Base-by-base conservation (phyloP, 257 asterid genomes). In the Salvia rosmarinus region DNA sequence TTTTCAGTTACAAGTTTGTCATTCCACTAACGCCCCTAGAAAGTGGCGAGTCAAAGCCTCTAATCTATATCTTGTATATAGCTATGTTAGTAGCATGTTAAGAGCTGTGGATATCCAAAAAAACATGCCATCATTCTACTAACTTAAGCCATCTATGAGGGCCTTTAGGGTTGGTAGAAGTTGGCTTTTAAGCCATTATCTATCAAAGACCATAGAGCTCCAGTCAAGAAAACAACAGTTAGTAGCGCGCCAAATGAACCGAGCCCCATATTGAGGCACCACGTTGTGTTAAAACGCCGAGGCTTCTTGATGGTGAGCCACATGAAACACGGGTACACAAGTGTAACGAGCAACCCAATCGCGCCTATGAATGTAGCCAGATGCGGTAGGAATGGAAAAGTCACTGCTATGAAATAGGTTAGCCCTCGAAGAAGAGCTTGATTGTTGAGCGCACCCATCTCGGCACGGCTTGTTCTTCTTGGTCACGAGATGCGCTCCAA, bases 271-370 rank as follows among this genome's bases (percentile, higher is more conserved):
- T 92, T 87, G 6, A 87, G 55, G 19, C 81, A 82, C 95, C 95
- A 87, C 70, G 66, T 68, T 11, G 44, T 34, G 65, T 85, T 75
- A 28, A 46, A 54, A 9, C 51, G 67, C 5, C 13, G 56, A 11
- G 94, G 88, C 30, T 84, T 86, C 78, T 82, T 81, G 61, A 89
- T 81, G 19, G 82, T 75, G 39, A 85, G 54, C 94, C 94, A 89
- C 92, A 88, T 92, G 73, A 89, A 76, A 71, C 96, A 92, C 5
- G 98, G 98, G 54, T 88, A 89, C 1, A 73, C 83, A 23, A 86
- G 51, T 4, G 89, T 82, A 1, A 92, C 64, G 9, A 89, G 96
- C 46, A 89, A 72, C 0, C 83, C 81, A 5, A 88, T 37, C 0
- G 87, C 85, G 2, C 96, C 96, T 1, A 88, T 32, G 9, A 92